phyloP scores from a whole-genome alignment of 495 filamentous ascomycete genomes.

The Xylaria grammica region DNA sequence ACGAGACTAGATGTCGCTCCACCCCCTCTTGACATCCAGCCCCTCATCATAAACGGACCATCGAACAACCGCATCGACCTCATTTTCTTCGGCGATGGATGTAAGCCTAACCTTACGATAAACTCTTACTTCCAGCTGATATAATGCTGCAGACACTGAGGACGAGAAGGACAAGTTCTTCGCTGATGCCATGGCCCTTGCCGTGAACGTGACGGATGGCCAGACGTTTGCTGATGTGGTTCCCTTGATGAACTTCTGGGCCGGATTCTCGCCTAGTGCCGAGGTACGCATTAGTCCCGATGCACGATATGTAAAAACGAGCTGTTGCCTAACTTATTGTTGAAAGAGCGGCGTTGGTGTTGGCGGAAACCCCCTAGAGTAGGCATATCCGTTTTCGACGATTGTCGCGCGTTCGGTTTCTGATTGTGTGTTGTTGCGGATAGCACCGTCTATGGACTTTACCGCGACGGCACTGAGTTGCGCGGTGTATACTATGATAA shows the following conservation, averaged over 20 bases:
- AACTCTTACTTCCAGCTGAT: slow-evolving; percentile 5
- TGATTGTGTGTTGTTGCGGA: not conserved
- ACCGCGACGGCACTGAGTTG: slow-evolving; percentile 34
- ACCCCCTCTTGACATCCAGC: slow-evolving; percentile 33
- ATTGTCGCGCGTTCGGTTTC: not conserved
- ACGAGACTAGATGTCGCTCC: slow-evolving; percentile 25
- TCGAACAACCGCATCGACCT: slow-evolving; percentile 33
- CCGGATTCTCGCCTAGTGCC: slow-evolving; percentile 31
- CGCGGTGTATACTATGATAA: slow-evolving; percentile 36
- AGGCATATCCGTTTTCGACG: not conserved
- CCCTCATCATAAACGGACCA: slow-evolving; percentile 35
- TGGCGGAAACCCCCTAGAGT: slow-evolving; percentile 30
- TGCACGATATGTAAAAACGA: not conserved
- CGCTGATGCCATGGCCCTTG: slow-evolving; percentile 31
- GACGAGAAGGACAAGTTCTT: slow-evolving; percentile 37
- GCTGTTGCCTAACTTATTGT: slow-evolving; percentile 18
- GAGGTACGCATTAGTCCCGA: slow-evolving; percentile 22
- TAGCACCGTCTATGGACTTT: slow-evolving; percentile 35
- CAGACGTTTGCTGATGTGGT: slow-evolving; percentile 34
- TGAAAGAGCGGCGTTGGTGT: slow-evolving; percentile 33
- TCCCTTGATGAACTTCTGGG: slow-evolving; percentile 34
- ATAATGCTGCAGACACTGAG: slow-evolving; percentile 27
- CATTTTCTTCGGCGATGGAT: slow-evolving; percentile 36
- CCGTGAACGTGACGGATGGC: slow-evolving; percentile 31
- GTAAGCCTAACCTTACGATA: slow-evolving; percentile 23